Evolutionary conservation across 108 stramenopile species (phyloP).

Genomic region (Aurantiochytrium sp.): DNA sequence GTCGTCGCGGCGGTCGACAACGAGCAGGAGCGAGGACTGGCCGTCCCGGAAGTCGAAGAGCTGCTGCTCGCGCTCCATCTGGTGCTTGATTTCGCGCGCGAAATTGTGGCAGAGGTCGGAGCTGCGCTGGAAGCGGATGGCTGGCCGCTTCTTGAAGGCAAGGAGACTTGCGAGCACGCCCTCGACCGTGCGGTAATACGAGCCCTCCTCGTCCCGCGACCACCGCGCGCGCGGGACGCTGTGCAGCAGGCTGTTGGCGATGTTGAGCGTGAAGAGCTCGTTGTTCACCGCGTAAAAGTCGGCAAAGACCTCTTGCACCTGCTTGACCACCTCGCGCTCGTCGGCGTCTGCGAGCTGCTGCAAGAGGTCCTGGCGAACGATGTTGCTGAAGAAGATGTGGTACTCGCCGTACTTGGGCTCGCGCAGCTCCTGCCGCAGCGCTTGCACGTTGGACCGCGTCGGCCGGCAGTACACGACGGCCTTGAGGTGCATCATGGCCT

Average conservation of each 20-base stretch:
- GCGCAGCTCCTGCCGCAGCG: constrained; percentile 71
- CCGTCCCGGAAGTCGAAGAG: constrained; percentile 78
- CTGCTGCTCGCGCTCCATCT: constrained; percentile 73
- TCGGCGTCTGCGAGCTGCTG: constrained; percentile 84
- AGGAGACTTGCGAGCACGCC: constrained; percentile 84
- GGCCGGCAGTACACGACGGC: constrained; percentile 87
- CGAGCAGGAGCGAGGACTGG: constrained; percentile 55
- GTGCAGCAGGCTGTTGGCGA: constrained; percentile 71
- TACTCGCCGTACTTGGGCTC: constrained; percentile 83
- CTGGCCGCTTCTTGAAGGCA: constrained; percentile 76
- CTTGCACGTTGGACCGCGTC: constrained; percentile 70
- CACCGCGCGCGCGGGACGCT: constrained; percentile 30
- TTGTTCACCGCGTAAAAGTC: constrained; percentile 93
- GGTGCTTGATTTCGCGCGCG: constrained; percentile 69
- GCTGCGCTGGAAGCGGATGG: constrained; percentile 80
- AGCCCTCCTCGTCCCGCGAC: background rate
- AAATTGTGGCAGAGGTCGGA: constrained; percentile 71
- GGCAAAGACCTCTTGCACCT: constrained; percentile 93
- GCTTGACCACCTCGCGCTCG: constrained; percentile 70
- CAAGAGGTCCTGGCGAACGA: constrained; percentile 63
- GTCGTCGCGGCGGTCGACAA: constrained; percentile 95
- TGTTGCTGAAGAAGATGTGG: constrained; percentile 91
- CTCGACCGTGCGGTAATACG: constrained; percentile 76
- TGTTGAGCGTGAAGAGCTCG: constrained; percentile 82
- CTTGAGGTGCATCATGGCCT: constrained; percentile 76